phyloP scores from a whole-genome alignment of 257 asterid genomes.

The Cynanchum wilfordii region DNA sequence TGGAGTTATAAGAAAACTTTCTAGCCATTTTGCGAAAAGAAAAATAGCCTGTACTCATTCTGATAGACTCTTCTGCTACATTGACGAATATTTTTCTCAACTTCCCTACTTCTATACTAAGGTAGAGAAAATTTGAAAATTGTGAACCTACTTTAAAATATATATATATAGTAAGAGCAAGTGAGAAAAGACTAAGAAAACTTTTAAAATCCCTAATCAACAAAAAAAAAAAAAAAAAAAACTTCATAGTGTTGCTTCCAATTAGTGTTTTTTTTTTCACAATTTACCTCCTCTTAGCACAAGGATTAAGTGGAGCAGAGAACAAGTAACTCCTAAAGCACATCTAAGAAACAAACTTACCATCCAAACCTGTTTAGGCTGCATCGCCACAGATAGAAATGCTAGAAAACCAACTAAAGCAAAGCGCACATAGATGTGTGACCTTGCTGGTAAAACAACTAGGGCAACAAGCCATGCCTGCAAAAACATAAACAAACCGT shows the following conservation, averaged over 20 bases:
- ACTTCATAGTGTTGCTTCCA: neutral
- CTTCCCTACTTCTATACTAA: neutral
- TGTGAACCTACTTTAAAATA: too few species aligned
- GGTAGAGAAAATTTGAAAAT: neutral
- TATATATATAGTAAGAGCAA: too few species aligned
- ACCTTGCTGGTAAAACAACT: slow-evolving; percentile 84
- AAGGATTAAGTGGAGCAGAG: neutral
- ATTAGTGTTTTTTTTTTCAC: neutral
- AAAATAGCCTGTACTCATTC: neutral
- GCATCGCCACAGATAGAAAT: slow-evolving; percentile 56
- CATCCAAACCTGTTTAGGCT: slow-evolving; percentile 91
- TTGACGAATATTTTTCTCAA: slow-evolving; percentile 4
- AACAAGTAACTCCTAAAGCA: neutral
- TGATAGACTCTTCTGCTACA: neutral
- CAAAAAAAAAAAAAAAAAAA: neutral
- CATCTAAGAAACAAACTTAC: slow-evolving; percentile 31
- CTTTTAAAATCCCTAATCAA: neutral
- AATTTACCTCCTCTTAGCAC: neutral
- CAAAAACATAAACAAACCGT: slow-evolving; percentile 17
- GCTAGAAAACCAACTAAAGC: slow-evolving; percentile 63
- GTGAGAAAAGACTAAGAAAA: neutral
- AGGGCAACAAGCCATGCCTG: slow-evolving; percentile 90
- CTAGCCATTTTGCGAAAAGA: slow-evolving; percentile 36
- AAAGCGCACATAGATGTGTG: slow-evolving; percentile 49
- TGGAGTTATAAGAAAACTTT: slow-evolving; percentile 33